Base-by-base conservation (phyloP, 495 filamentous ascomycete genomes). In the Penicillium canescens region DNA sequence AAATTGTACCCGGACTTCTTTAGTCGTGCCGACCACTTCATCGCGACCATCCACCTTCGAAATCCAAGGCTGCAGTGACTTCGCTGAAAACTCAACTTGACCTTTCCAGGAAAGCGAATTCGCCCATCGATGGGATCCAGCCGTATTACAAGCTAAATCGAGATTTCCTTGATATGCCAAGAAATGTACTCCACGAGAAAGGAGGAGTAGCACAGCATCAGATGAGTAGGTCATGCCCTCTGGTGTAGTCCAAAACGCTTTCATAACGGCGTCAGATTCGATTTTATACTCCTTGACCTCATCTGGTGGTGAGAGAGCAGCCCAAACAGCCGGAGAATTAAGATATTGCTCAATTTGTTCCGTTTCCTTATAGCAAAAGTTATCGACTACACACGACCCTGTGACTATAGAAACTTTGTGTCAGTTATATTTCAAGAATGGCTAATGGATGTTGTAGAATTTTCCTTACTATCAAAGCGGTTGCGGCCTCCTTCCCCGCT, bases 81-180 rank as follows among this genome's bases (percentile, higher is more conserved):
- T 66, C 2, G 74, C 65, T 0, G 63, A 49, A 59, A 78, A 78
- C 39, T 69, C 70, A 21, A 63, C 52, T 52, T 78, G 74, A 12
- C 75, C 75, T 28, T 74, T 76, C 75, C 75, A 78, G 8, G 47
- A 20, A 43, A 78, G 57, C 35, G 60, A 66, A 39, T 65, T 60
- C 6, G 72, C 64, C 75, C 75, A 77, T 0, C 68, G 60, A 0
- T 70, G 50, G 44, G 67, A 73, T 24, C 76, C 76, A 3, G 74
- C 74, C 2, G 76, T 77, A 45, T 78, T 78, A 42, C 76, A 78
- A 2, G 65, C 67, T 12, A 78, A 54, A 52, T 78, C 76, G 2
- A 78, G 62, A 46, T 77, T 78, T 0, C 76, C 74, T 56, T 77
- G 72, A 48, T 78, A 78, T 14, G 69, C 68, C n/a, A 78, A 50